Evolutionary conservation across 306 rosid genomes (phyloP).

Genomic region (Casuarina equisetifolia): DNA sequence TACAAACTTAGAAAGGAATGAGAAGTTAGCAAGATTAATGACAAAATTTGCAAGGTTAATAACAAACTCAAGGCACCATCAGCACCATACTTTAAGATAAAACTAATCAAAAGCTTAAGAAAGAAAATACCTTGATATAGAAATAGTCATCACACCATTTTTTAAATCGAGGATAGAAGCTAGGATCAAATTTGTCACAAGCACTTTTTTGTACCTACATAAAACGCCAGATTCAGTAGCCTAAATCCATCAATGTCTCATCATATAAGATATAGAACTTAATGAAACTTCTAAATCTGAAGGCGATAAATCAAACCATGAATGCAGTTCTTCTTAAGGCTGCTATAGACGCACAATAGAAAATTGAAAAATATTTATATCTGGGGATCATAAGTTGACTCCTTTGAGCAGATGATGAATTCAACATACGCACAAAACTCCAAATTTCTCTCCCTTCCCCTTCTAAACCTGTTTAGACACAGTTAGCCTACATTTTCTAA

Average conservation of each 20-base stretch:
- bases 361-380: background rate
- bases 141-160: conserved; percentile 99
- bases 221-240: conserved; percentile 17
- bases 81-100: conserved; percentile 14
- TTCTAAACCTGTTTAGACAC: background rate
- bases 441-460: background rate
- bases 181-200: conserved; percentile 95
- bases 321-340: conserved; percentile 6
- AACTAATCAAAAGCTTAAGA: conserved; percentile 1
- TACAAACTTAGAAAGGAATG: background rate
- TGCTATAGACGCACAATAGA: background rate
- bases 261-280: background rate
- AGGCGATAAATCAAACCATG: background rate
- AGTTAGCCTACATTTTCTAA: background rate
- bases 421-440: background rate
- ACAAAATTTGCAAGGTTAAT: background rate
- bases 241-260: background rate
- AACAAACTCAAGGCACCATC: conserved; percentile 12
- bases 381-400: background rate
- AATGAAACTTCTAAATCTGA: background rate
- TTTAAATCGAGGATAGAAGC: conserved; percentile 93
- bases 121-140: conserved; percentile 74
- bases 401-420: background rate
- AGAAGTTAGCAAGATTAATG: background rate
- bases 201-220: conserved; percentile 72